A percentile compares a stretch with the other conserved stretches of the same genome.
These are phyloP conservation scores for Elongisporangium anandrum DNA, from an alignment of 352 stramenopile genomes.

Conservation along the genomic window DNA sequence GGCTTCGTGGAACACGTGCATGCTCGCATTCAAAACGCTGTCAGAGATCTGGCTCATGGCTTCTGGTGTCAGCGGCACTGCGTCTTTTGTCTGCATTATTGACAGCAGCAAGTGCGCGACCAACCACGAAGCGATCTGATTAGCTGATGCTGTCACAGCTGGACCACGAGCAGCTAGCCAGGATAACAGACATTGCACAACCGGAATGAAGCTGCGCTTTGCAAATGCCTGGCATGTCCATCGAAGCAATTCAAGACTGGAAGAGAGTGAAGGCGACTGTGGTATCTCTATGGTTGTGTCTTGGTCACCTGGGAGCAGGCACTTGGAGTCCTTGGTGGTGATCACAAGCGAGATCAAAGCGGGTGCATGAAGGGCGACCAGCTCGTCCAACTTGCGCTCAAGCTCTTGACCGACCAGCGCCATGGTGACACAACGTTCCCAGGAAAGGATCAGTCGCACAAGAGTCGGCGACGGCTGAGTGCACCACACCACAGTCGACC, in stretches of 20 bases:
- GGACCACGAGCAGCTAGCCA: background rate
- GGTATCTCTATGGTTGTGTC: slow-evolving; percentile 6
- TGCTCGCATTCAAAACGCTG: slow-evolving; percentile 22
- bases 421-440: background rate
- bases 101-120: slow-evolving; percentile 29
- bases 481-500: too few species aligned
- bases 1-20: slow-evolving; percentile 41
- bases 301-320: slow-evolving; percentile 10
- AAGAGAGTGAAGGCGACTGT: slow-evolving; percentile 9
- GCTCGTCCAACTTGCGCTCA: slow-evolving; percentile 49
- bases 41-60: slow-evolving; percentile 5
- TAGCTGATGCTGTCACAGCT: too few species aligned
- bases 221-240: slow-evolving; percentile 1
- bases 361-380: slow-evolving; percentile 39
- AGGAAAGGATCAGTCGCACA: slow-evolving; percentile 10
- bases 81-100: slow-evolving; percentile 17
- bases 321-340: too few species aligned
- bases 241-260: background rate
- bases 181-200: slow-evolving; percentile 7
- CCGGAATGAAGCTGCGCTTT: background rate
- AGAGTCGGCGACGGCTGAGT: background rate
- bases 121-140: slow-evolving; percentile 37
- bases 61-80: slow-evolving; percentile 8
- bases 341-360: slow-evolving; percentile 7
- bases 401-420: slow-evolving; percentile 26